Evolutionary conservation across 176 grass and related monocot species (phyloP).

Genomic region (Zea luxurians): DNA sequence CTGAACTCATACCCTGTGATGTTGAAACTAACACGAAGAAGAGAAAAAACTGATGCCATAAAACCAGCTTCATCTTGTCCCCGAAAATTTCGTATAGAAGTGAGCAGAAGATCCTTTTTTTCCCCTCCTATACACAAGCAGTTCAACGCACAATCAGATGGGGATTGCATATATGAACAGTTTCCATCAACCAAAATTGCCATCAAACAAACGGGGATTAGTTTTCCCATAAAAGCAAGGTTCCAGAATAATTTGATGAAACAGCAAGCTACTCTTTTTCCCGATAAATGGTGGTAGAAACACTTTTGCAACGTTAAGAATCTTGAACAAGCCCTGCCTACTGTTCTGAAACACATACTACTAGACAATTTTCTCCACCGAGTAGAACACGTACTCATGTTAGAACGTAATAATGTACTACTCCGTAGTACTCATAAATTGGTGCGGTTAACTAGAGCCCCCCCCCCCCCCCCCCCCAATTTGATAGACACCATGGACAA

Average conservation of each 20-base stretch:
- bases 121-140: neutral
- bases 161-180: neutral
- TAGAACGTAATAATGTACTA: neutral
- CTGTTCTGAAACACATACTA: too few relatives aligned
- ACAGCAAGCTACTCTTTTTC: too few relatives aligned
- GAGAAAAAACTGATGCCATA: constrained; percentile 31
- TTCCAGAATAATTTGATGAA: too few relatives aligned
- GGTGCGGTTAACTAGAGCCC: too few relatives aligned
- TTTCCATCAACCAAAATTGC: neutral
- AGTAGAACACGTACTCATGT: neutral
- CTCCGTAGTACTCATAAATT: too few relatives aligned
- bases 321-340: neutral
- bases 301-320: neutral
- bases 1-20: constrained; percentile 51
- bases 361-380: neutral
- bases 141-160: neutral
- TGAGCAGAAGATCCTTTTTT: neutral
- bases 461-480: too few relatives aligned
- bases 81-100: neutral
- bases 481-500: neutral
- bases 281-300: too few relatives aligned
- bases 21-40: constrained; percentile 38
- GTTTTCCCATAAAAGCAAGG: neutral
- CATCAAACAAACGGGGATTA: neutral
- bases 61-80: constrained; percentile 39